Percentiles rank a stretch among this genome's conserved stretches.
These are phyloP conservation scores for Xylariomycetidae sp. DNA, from an alignment of 2,329 filamentous ascomycete genomes.

Conservation along the genomic window DNA sequence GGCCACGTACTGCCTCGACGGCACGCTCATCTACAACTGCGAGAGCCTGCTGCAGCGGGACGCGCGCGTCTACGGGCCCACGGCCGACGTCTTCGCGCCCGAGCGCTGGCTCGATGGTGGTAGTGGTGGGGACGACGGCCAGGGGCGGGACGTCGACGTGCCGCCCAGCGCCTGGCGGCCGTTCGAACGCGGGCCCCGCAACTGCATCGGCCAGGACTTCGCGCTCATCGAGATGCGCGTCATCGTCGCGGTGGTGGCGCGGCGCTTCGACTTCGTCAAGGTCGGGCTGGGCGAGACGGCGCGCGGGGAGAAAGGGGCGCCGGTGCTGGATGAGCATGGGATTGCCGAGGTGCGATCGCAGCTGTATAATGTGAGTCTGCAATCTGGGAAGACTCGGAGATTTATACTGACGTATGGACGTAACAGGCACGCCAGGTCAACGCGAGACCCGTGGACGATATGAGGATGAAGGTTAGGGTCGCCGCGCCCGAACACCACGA, in stretches of 20 bases:
- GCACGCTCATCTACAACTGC: slow-evolving; percentile 31
- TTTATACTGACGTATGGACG: not conserved
- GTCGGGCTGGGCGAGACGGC: slow-evolving; percentile 23
- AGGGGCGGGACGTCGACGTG: too few relatives aligned
- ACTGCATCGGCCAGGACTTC: slow-evolving; percentile 50
- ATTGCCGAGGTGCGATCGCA: slow-evolving; percentile 3
- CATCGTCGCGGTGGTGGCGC: slow-evolving; percentile 20
- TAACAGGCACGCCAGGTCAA: slow-evolving; percentile 8
- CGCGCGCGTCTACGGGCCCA: slow-evolving; percentile 27
- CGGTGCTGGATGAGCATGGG: slow-evolving; percentile 1
- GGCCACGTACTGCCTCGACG: slow-evolving; percentile 27
- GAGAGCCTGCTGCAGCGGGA: slow-evolving; percentile 30
- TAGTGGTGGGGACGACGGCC: too few relatives aligned
- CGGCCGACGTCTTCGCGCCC: slow-evolving; percentile 30
- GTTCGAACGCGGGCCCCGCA: slow-evolving; percentile 46
- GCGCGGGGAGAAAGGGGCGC: slow-evolving; percentile 1
- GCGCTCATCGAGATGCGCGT: slow-evolving; percentile 32
- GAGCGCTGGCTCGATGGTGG: slow-evolving; percentile 34
- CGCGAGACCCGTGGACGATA: slow-evolving; percentile 10
- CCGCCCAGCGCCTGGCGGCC: slow-evolving; percentile 41
- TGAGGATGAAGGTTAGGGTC: slow-evolving; percentile 15
- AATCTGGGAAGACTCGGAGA: too few relatives aligned
- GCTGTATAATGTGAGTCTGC: slow-evolving; percentile 2
- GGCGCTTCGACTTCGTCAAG: slow-evolving; percentile 25
- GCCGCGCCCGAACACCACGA: too few relatives aligned